phyloP scores from a whole-genome alignment of 148 eudicot species.

The Fallopia convolvulus region DNA sequence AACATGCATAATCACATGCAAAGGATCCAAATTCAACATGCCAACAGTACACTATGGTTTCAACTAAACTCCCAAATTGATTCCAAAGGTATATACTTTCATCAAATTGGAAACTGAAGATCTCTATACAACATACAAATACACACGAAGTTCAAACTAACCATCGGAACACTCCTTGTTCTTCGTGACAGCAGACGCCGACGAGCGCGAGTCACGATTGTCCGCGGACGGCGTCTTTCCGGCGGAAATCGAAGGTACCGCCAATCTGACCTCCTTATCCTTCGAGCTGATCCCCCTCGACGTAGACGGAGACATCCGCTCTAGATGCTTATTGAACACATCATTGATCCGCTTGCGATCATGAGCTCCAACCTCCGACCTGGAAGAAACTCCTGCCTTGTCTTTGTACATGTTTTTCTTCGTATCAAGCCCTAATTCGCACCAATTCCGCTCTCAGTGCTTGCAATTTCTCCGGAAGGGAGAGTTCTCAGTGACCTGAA shows the following conservation, averaged over 20 bases:
- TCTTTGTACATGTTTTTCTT: background rate
- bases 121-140: background rate
- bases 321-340: constrained; percentile 63
- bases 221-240: constrained; percentile 30
- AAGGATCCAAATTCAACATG: background rate
- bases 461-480: background rate
- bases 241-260: constrained; percentile 41
- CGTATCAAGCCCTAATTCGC: background rate
- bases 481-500: background rate
- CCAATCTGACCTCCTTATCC: constrained; percentile 33
- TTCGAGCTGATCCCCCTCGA: constrained; percentile 39
- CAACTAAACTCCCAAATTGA: background rate
- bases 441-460: background rate
- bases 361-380: constrained; percentile 33
- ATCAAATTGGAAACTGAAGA: background rate
- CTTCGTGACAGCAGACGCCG: constrained; percentile 20
- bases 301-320: constrained; percentile 56
- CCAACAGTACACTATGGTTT: background rate
- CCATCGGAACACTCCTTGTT: constrained; percentile 61
- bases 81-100: background rate
- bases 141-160: constrained; percentile 21
- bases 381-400: constrained; percentile 4
- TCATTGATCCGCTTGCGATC: constrained; percentile 79
- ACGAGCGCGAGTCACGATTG: constrained; percentile 12
- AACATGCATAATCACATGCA: background rate